Evolutionary conservation across 108 stramenopile genomes (phyloP), one percentile per base, ranked within the genome.

Genomic region (Fragilaria crotonensis): DNA sequence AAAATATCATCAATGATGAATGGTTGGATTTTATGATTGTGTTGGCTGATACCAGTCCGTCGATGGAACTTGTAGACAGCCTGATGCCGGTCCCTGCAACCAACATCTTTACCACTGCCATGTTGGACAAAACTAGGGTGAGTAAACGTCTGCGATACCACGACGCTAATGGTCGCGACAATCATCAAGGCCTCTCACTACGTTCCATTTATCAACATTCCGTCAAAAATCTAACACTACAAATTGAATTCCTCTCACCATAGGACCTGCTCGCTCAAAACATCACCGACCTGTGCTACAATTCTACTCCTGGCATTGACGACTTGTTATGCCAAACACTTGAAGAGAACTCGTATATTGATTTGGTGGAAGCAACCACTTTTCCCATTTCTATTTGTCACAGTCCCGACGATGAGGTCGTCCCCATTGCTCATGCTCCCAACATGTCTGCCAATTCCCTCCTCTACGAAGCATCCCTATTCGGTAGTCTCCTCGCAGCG

Each of bases 341-440:
- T 3, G n/a, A 56, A 33, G 28, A 29, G 3, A 56, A 33, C 27
- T 21, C 21, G 20, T 21, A 33, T 18, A 22, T 33, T 36, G 32
- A 56, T 20, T 19, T 19, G 1, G 19, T 36, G 2, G 54, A 33
- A 56, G 30, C 30, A 5, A 31, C 54, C 1, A 56, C 54, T 1
- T 56, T 31, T 22, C 54, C 54, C 27, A 31, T 56, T n/a, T 19
- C 4, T 23, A 45, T 56, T n/a, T 56, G 54, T 7, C 54, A 56
- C 31, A 56, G 54, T 56, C 54, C 54, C 17, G 32, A 56, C 2
- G 54, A 56, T 56, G 7, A 31, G 14, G 32, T 33, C 4, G 23
- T 56, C 1, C 4, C 54, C 2, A 26, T 25, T 52, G 25, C 2
- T 3, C 21, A 52, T 22, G 17, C 26, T 52, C 51, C 51, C 1